phyloP scores from a whole-genome alignment of 805 yeast species.

The Starmera amethionina region DNA sequence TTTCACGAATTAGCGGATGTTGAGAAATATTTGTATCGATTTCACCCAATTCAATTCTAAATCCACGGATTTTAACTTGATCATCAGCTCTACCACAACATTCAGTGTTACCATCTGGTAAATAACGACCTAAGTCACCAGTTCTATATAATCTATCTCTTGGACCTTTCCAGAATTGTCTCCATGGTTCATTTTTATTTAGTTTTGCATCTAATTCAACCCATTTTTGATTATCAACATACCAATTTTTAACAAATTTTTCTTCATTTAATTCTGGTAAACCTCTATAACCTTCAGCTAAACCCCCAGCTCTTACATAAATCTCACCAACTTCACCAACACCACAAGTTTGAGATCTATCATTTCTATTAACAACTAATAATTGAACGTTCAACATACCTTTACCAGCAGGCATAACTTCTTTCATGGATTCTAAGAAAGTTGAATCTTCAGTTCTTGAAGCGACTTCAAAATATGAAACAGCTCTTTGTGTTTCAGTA shows the following conservation, averaged over 20 bases:
- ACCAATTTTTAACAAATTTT: slow-evolving; percentile 91
- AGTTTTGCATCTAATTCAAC: slow-evolving; percentile 38
- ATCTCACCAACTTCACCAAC: slow-evolving; percentile 99
- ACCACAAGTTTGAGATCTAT: slow-evolving; percentile 86
- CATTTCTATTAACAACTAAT: slow-evolving; percentile 85
- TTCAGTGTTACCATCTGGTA: slow-evolving; percentile 96
- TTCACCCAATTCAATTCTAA: slow-evolving; percentile 96
- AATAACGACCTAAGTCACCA: slow-evolving; percentile 93
- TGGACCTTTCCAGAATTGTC: slow-evolving; percentile 82
- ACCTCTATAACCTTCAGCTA: slow-evolving; percentile 93
- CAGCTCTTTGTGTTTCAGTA: slow-evolving; percentile 98
- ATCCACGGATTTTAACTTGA: slow-evolving; percentile 96
- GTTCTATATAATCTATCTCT: slow-evolving; percentile 94
- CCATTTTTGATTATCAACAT: slow-evolving; percentile 61
- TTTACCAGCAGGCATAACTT: slow-evolving; percentile 95
- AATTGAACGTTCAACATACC: slow-evolving; percentile 96
- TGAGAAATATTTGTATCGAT: slow-evolving; percentile 95
- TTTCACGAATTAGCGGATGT: slow-evolving; percentile 87
- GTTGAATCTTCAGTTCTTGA: slow-evolving; percentile 58
- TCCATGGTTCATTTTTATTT: slow-evolving; percentile 47
- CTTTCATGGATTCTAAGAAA: slow-evolving; percentile 78
- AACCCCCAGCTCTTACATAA: slow-evolving; percentile 95
- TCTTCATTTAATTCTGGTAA: slow-evolving; percentile 80
- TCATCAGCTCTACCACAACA: slow-evolving; percentile 99
- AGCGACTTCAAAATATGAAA: slow-evolving; percentile 84